These are phyloP conservation scores for Citrullus mucosospermus DNA, from an alignment of 306 rosid genomes.

Conservation along the genomic window DNA sequence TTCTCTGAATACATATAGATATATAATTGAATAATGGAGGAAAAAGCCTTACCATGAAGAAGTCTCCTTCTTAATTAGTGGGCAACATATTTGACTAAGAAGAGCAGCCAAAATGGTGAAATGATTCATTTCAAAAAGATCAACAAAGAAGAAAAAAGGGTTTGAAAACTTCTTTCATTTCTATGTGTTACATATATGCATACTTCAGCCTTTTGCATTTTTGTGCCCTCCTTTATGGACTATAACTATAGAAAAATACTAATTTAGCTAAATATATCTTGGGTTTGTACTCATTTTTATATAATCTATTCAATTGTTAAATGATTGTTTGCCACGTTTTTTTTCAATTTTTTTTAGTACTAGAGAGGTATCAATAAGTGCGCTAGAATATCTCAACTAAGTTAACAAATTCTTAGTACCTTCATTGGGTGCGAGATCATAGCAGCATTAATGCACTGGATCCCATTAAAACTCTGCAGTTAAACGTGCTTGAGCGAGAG, in stretches of 20 bases:
- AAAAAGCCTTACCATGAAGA: not conserved
- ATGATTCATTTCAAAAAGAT: not conserved
- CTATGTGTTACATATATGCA: not conserved
- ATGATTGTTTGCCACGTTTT: too few relatives aligned
- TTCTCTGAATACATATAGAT: not conserved
- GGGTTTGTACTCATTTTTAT: too few relatives aligned
- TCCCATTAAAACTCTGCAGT: too few relatives aligned
- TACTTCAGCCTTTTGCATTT: not conserved
- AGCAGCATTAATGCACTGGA: too few relatives aligned
- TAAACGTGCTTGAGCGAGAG: too few relatives aligned
- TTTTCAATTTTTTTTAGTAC: too few relatives aligned
- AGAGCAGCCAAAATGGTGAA: not conserved
- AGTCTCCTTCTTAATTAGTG: not conserved
- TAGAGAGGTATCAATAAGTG: too few relatives aligned
- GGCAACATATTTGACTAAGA: conserved; percentile 3
- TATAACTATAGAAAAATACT: not conserved
- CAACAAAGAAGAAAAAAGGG: not conserved
- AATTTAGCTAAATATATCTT: too few relatives aligned
- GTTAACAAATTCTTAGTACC: too few relatives aligned
- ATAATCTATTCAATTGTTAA: too few relatives aligned
- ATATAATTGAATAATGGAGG: not conserved
- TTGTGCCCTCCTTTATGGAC: not conserved
- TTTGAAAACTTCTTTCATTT: not conserved
- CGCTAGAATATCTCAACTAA: too few relatives aligned
- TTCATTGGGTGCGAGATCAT: too few relatives aligned